Evolutionary conservation across 2,329 filamentous ascomycete genomes (phyloP), one percentile per base, ranked within the genome.

Genomic region (Trichoderma sp.): DNA sequence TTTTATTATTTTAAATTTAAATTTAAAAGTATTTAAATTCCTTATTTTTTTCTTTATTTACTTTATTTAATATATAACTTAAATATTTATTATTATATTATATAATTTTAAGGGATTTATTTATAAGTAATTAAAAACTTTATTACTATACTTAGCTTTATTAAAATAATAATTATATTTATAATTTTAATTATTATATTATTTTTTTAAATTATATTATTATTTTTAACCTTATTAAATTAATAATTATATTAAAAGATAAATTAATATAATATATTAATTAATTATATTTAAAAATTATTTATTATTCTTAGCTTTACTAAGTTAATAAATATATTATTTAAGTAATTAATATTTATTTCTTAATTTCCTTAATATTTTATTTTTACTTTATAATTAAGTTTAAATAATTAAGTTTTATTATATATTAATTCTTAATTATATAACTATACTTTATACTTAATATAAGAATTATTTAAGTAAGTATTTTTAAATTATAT

Each of bases 131-230:
- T 19, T 31, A 33, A 60, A 33, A 16, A 35, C 33, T 35, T 35
- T 60, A 60, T 6, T 33, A 24, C 8, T 59, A 59, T 60, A 60
- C 16, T 60, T 33, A 60, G 11, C 33, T 33, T 60, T 31, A 31
- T 5, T 33, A 35, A 35, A 33, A 24, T 60, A 60, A 60, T 31
- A 60, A 37, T 27, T 60, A 31, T 60, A 33, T 33, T 60, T 60
- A 60, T 33, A 56, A 56, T 60, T 6, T 31, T 60, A 60, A 16
- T 14, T 60, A 35, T 35, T 35, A 35, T 60, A 60, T 60, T 56
- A 56, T 24, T 16, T 56, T 56, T 29, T 56, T 27, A 29, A 56
- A 56, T 27, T 56, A 56, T 56, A 56, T 11, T 56, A 35, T 11
- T 33, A 24, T 10, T 16, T 56, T 56, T 56, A 27, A 56, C 29